Evolutionary conservation across 2,329 filamentous ascomycete species (phyloP).

Genomic region (Pseudonectria foliicola): DNA sequence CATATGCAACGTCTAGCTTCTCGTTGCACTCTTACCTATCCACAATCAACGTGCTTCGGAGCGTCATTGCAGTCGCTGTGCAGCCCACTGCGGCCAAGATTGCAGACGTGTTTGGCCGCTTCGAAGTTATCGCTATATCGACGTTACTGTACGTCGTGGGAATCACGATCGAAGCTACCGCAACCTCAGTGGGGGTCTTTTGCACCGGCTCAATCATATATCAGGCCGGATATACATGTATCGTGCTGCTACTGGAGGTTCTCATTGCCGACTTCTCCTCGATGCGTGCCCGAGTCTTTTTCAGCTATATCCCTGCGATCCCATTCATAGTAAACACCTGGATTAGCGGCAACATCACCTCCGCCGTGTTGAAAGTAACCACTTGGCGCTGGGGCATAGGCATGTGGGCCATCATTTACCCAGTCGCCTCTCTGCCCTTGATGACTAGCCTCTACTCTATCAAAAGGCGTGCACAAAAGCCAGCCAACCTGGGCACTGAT

Average conservation of each 20-base stretch:
- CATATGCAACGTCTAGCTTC: conserved; percentile 46
- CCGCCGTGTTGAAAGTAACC: conserved; percentile 39
- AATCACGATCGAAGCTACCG: conserved; percentile 46
- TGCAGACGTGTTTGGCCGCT: conserved; percentile 55
- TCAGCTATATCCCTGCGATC: conserved; percentile 53
- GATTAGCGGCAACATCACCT: conserved; percentile 52
- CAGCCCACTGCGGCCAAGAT: conserved; percentile 54
- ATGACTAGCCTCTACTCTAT: conserved; percentile 34
- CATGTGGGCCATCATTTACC: conserved; percentile 58
- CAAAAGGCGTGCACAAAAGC: conserved; percentile 17
- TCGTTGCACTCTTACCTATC: conserved; percentile 47
- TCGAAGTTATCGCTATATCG: conserved; percentile 49
- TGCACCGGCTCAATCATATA: conserved; percentile 48
- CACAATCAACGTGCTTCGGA: conserved; percentile 51
- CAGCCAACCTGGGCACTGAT: conserved; percentile 2
- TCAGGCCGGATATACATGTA: conserved; percentile 50
- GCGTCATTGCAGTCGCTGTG: conserved; percentile 52
- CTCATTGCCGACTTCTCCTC: conserved; percentile 55
- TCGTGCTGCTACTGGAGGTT: conserved; percentile 53
- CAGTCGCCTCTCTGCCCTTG: conserved; percentile 47
- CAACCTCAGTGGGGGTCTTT: conserved; percentile 42
- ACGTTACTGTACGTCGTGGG: conserved; percentile 49
- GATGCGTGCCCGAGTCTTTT: conserved; percentile 51
- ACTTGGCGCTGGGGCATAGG: conserved; percentile 58
- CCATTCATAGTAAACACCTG: conserved; percentile 58